These are phyloP conservation scores for Brassica carinata DNA, from an alignment of 345 rosid genomes.

Conservation along the genomic window DNA sequence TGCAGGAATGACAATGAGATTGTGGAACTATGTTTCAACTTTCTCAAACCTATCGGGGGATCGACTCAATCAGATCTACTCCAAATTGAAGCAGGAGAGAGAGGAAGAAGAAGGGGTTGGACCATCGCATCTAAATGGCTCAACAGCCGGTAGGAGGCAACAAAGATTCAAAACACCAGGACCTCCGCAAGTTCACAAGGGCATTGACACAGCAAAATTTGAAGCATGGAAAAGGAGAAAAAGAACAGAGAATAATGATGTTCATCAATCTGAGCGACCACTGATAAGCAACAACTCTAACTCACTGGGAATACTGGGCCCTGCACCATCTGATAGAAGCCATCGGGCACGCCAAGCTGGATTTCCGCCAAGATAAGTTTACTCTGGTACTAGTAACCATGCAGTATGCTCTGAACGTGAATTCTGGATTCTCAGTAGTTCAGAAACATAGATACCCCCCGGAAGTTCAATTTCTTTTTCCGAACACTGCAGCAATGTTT, in stretches of 20 bases:
- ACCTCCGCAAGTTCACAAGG: slow-evolving; percentile 56
- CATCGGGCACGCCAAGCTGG: slow-evolving; percentile 64
- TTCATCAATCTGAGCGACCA: slow-evolving; percentile 39
- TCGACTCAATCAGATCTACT: slow-evolving; percentile 83
- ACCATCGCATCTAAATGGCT: slow-evolving; percentile 68
- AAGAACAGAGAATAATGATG: slow-evolving; percentile 59
- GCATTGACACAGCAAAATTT: slow-evolving; percentile 66
- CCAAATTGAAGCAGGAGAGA: slow-evolving; percentile 81
- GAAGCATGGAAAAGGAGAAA: slow-evolving; percentile 93
- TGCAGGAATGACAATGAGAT: slow-evolving; percentile 82
- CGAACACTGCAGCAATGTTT: slow-evolving; percentile 19
- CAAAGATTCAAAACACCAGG: slow-evolving; percentile 55
- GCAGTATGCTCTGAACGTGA: slow-evolving; percentile 3
- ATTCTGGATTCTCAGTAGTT: slow-evolving; percentile 20
- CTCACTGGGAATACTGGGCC: slow-evolving; percentile 93
- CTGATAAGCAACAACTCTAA: slow-evolving; percentile 59
- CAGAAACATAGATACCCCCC: slow-evolving; percentile 27
- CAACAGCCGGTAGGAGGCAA: slow-evolving; percentile 51
- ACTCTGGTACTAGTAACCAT: slow-evolving; percentile 35
- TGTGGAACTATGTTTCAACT: slow-evolving; percentile 96
- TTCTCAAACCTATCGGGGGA: slow-evolving; percentile 94
- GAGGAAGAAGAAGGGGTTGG: slow-evolving; percentile 77
- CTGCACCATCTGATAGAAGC: slow-evolving; percentile 82
- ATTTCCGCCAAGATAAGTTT: slow-evolving; percentile 61
- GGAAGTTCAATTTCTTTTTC: slow-evolving; percentile 1